Percentiles rank a stretch among this genome's conserved stretches.
phyloP scores from a whole-genome alignment of 2,329 filamentous ascomycete genomes.

The Fusarium camptoceras region DNA sequence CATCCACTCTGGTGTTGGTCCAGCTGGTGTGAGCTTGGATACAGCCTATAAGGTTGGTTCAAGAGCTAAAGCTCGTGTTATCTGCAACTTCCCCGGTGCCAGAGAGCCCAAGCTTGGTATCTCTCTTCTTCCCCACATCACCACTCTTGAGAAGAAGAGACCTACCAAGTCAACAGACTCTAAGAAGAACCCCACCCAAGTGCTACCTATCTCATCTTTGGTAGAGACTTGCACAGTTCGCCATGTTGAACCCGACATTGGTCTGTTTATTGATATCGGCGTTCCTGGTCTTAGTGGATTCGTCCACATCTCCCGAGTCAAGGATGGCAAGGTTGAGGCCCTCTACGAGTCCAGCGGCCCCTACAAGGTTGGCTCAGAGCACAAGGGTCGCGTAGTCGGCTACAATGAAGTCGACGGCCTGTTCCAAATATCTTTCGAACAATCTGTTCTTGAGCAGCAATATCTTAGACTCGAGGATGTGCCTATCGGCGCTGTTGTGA shows the following conservation, averaged over 20 bases:
- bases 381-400: slow-evolving; percentile 84
- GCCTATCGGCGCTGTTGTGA: slow-evolving; percentile 81
- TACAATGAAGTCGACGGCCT: slow-evolving; percentile 90
- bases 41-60: slow-evolving; percentile 85
- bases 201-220: slow-evolving; percentile 77
- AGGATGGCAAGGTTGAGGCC: slow-evolving; percentile 88
- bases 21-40: slow-evolving; percentile 75
- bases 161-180: slow-evolving; percentile 49
- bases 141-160: slow-evolving; percentile 68
- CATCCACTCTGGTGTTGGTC: slow-evolving; percentile 84
- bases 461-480: slow-evolving; percentile 95
- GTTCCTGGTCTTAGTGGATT: slow-evolving; percentile 78
- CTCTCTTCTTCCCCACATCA: slow-evolving; percentile 86
- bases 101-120: slow-evolving; percentile 87
- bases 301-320: slow-evolving; percentile 92
- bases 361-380: slow-evolving; percentile 81
- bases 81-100: slow-evolving; percentile 85
- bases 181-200: slow-evolving; percentile 64
- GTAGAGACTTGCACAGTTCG: slow-evolving; percentile 82
- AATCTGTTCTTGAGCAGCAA: slow-evolving; percentile 83
- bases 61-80: slow-evolving; percentile 86
- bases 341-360: slow-evolving; percentile 81
- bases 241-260: slow-evolving; percentile 82
- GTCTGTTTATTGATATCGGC: slow-evolving; percentile 81
- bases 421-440: slow-evolving; percentile 86